phyloP scores from a whole-genome alignment of 768 basidiomycete genomes.

The Mrakia frigida region DNA sequence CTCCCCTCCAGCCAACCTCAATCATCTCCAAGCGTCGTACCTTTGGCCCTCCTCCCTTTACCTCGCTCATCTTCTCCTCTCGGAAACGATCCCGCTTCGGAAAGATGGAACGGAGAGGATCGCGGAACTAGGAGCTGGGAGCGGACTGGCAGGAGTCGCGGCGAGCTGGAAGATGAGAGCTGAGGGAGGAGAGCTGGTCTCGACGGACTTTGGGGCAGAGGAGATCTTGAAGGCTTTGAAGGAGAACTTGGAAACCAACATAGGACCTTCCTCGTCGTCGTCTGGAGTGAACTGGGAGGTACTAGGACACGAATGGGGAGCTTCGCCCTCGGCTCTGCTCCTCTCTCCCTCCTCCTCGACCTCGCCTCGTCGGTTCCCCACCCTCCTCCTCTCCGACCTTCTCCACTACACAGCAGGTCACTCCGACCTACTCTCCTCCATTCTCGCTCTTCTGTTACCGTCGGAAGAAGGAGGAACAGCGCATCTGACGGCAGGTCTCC shows the following conservation, averaged over 20 bases:
- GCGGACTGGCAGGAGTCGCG: not conserved
- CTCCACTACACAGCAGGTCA: conserved; percentile 65
- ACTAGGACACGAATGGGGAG: conserved; percentile 63
- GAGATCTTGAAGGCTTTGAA: conserved; percentile 57
- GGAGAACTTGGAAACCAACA: conserved; percentile 56
- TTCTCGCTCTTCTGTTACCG: conserved; percentile 49
- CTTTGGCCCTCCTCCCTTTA: conserved; percentile 24
- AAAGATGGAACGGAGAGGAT: not conserved
- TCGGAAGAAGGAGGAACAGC: conserved; percentile 46
- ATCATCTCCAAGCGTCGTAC: conserved; percentile 22
- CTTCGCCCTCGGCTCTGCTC: conserved; percentile 49
- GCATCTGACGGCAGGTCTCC: conserved; percentile 32
- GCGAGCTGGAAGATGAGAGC: not conserved
- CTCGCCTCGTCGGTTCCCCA: conserved; percentile 51
- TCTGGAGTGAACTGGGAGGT: conserved; percentile 49
- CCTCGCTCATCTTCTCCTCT: conserved; percentile 22
- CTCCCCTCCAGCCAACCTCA: not conserved
- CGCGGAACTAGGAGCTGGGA: conserved; percentile 12
- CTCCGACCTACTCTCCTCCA: conserved; percentile 53
- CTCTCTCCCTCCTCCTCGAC: too few relatives aligned
- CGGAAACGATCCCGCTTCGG: not conserved
- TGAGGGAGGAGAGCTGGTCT: conserved; percentile 46
- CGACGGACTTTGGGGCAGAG: conserved; percentile 66
- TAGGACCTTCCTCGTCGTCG: conserved; percentile 19
- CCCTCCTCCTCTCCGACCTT: conserved; percentile 65